Conservation (phyloP, 2,329 filamentous ascomycete genomes). For the Verticillium nubilum region DNA sequence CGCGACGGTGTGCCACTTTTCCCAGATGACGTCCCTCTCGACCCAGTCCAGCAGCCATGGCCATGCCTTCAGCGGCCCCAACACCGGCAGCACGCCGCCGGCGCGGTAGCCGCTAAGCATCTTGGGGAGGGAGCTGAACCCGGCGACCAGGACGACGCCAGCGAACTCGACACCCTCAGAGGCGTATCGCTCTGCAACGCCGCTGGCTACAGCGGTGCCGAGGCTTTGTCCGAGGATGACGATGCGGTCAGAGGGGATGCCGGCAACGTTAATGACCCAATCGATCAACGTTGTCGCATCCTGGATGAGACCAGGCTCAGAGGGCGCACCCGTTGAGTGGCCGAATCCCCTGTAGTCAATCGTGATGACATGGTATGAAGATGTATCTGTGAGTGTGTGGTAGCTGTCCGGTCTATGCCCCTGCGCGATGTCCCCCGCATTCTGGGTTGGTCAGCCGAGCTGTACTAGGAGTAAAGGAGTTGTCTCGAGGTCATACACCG, state of each 20-base stretch:
- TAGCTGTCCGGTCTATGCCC: slow-evolving; percentile 71
- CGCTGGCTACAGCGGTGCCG: slow-evolving; percentile 78
- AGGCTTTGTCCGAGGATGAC: slow-evolving; percentile 82
- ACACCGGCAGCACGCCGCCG: slow-evolving; percentile 69
- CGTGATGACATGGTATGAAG: slow-evolving; percentile 74
- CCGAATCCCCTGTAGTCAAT: slow-evolving; percentile 92
- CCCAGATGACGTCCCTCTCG: slow-evolving; percentile 55
- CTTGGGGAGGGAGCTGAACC: slow-evolving; percentile 68
- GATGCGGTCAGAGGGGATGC: slow-evolving; percentile 65
- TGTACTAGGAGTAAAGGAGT: neutral
- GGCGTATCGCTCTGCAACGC: slow-evolving; percentile 66
- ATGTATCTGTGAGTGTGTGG: slow-evolving; percentile 67
- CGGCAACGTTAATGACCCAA: slow-evolving; percentile 61
- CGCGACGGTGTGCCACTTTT: slow-evolving; percentile 71
- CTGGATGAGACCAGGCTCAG: slow-evolving; percentile 73
- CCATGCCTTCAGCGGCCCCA: slow-evolving; percentile 68
- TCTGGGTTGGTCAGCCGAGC: slow-evolving; percentile 41
- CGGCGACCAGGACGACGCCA: slow-evolving; percentile 71
- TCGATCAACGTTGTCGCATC: slow-evolving; percentile 71
- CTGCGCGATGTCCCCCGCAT: slow-evolving; percentile 82
- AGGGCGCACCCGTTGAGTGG: slow-evolving; percentile 71
- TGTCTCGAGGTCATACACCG: slow-evolving; percentile 42
- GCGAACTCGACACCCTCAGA: slow-evolving; percentile 63
- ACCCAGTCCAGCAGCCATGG: slow-evolving; percentile 59
- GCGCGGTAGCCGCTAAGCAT: slow-evolving; percentile 75